Base-by-base conservation (phyloP, 1,139 yeast species). In the Lizanozyma gosingica region DNA sequence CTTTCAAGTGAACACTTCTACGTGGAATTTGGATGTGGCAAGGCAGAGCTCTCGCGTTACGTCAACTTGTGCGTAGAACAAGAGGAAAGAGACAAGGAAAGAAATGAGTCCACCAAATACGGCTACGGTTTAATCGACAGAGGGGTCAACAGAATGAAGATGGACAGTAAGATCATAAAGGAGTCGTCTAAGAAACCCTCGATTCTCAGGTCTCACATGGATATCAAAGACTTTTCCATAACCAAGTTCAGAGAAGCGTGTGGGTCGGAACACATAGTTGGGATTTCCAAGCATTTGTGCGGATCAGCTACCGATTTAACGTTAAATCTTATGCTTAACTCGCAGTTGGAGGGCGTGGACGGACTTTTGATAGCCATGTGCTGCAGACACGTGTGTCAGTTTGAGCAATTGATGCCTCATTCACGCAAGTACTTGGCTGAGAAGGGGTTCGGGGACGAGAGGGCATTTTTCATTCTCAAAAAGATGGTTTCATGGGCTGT, bases 241-340 rank as follows among this genome's bases (percentile, higher is more conserved):
- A 76, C 71, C 40, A 57, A 62, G 17, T 70, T 80, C 33, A 45
- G 80, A 1, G 53, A 57, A 32, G 57, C 54, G 48, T 41, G 38
- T 39, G 4, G 39, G n/a, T 17, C 18, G 0, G 48, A 49, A 8
- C 47, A 48, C 3, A 57, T 74, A 33, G 79, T 82, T 11, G 86
- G 80, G 2, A 77, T 87, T 2, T 86, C 95, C 2, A 88, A 88
- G 57, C 97, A 88, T 61, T 62, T 88, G 36, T 88, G 97, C 62
- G 97, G 97, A 4, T 94, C 84, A 4, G 97, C 97, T 1, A 88
- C 97, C 0, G 97, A 88, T 56, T 64, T 88, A 39, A 83, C 96
- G 0, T 59, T 88, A 34, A 71, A 79, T 48, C 83, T 88, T 63
- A 55, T 86, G 2, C 46, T 70, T 27, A 80, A 78, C 43, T 71